Evolutionary conservation across 2,329 filamentous ascomycete genomes (phyloP), one percentile per base, ranked within the genome.

Genomic region (Cadophora sp.): DNA sequence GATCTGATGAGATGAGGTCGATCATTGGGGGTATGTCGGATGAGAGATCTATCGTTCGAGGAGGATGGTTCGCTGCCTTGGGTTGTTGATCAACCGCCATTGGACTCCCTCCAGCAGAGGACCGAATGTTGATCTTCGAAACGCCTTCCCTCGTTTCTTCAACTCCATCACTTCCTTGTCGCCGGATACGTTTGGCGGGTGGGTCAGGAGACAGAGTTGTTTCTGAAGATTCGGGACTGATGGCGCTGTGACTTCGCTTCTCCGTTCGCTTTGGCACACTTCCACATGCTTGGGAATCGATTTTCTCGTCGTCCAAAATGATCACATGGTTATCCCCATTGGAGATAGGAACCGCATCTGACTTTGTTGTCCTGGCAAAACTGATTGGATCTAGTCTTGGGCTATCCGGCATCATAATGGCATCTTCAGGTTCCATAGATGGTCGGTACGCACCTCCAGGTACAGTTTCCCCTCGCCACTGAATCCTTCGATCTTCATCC

Each of bases 391-490:
- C 2, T 3, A 18, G 18, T 11, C 27, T 8, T 8, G 4, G 50
- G 18, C 24, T 51, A 7, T 30, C 39, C 41, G 48, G 50, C 1
- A 50, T 18, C 8, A 33, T 24, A 7, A 53, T 27, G 4, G 43
- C n/a, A 16, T 67, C 62, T 27, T 13, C 59, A 47, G 9, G 70
- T 59, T 27, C 18, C 70, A 27, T 78, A 66, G 3, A 66, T 11
- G 75, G 75, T 18, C 76, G 74, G 60, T 79, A 78, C 0, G 80
- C 77, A 2, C 82, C 83, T 4, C 82, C 83, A 0, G 62, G 73
- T 1, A 78, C 65, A 8, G 78, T 81, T 0, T 76, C 74, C 0
- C 80, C 81, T 0, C 82, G 77, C 79, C 82, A 85, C 2, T 72
- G 45, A 8, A 72, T 73, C 16, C 73, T 64, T 1, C 53, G 43